Conservation (phyloP, 78 protist species). For the Thecamonas trahens region DNA sequence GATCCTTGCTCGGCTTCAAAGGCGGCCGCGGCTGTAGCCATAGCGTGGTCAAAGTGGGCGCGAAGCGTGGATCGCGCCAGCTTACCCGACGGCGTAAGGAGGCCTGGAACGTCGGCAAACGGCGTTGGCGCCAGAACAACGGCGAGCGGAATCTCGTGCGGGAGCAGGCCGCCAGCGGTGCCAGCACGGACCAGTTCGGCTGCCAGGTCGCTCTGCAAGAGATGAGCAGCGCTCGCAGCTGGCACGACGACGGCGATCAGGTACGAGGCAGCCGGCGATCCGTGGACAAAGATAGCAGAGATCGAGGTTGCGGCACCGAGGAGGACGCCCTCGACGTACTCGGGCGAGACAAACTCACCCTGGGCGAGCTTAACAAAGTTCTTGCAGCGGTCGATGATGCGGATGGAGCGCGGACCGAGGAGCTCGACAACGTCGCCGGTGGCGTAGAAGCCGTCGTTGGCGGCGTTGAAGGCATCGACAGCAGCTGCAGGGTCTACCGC, state of each 20-base stretch:
- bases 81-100: too few species aligned
- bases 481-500: background rate
- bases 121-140: too few species aligned
- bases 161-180: too few species aligned
- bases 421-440: slow-evolving; percentile 17
- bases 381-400: slow-evolving; percentile 15
- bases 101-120: too few species aligned
- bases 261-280: background rate
- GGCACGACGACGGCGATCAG: slow-evolving; percentile 11
- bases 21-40: too few species aligned
- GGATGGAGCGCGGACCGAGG: background rate
- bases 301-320: background rate
- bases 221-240: too few species aligned
- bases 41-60: too few species aligned
- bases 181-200: too few species aligned
- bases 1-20: too few species aligned
- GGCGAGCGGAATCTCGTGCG: too few species aligned
- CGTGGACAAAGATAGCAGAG: slow-evolving; percentile 7
- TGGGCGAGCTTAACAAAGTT: slow-evolving; percentile 12
- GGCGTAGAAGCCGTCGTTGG: background rate
- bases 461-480: background rate
- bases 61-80: too few species aligned
- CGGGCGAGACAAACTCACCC: slow-evolving; percentile 32
- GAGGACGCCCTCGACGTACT: background rate
- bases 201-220: too few species aligned